phyloP scores from a whole-genome alignment of 2,329 filamentous ascomycete species.

The Neurospora sp. region DNA sequence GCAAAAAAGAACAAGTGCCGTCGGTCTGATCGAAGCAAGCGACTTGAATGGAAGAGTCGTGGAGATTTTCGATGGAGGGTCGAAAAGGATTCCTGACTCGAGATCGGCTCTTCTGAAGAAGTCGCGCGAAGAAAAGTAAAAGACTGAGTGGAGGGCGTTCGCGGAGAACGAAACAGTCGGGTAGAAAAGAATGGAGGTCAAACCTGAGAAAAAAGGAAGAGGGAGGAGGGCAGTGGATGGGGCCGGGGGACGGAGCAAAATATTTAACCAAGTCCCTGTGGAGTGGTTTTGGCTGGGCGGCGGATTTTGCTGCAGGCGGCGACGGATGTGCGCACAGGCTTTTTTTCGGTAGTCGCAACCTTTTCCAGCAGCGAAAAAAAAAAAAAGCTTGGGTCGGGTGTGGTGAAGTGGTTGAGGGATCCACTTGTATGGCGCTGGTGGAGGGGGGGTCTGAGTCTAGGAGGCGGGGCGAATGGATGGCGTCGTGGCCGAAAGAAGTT shows the following conservation, averaged over 20 bases:
- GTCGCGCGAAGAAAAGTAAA: constrained; percentile 18
- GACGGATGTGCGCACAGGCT: constrained; percentile 10
- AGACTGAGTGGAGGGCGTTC: constrained; percentile 31
- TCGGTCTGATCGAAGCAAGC: constrained; percentile 3
- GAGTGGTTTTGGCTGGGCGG: constrained; percentile 5
- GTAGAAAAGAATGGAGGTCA: constrained; percentile 24
- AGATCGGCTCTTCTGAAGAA: constrained; percentile 26
- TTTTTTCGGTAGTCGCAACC: constrained; percentile 1
- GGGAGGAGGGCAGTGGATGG: constrained; percentile 9
- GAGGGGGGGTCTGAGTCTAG: constrained; percentile 6
- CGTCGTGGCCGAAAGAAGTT: constrained; percentile 14
- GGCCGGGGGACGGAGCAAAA: constrained; percentile 18
- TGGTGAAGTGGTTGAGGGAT: background rate
- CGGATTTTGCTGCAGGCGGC: constrained; percentile 8
- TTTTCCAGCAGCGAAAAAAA: constrained; percentile 4
- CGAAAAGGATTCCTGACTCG: constrained; percentile 25
- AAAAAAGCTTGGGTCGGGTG: background rate
- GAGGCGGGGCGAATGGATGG: background rate
- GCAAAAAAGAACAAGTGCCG: constrained; percentile 1
- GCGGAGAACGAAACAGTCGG: constrained; percentile 30
- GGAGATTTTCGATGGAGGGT: constrained; percentile 22
- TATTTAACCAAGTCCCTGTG: constrained; percentile 24
- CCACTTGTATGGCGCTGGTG: constrained; percentile 8
- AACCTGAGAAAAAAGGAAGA: constrained; percentile 15
- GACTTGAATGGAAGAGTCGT: constrained; percentile 12